Evolutionary conservation across 805 yeast genomes (phyloP), one percentile per base, ranked within the genome.

Genomic region (Metschnikowia peoriensis): DNA sequence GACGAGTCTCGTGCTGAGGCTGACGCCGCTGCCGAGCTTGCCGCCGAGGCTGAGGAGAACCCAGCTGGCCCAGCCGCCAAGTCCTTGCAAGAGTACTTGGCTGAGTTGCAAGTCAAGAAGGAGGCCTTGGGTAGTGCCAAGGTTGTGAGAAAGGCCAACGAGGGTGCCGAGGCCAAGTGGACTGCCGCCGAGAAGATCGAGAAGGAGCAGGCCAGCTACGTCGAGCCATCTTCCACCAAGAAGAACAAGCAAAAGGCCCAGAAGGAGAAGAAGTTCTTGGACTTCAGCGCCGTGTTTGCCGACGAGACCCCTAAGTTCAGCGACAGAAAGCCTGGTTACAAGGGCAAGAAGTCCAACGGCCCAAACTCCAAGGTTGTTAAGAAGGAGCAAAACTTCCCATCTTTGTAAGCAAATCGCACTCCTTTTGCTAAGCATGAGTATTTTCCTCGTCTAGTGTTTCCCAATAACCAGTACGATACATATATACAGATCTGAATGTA

Each of bases 41-140:
- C 58, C 37, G 69, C 61, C 46, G 76, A 67, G 57, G 76, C 69
- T 49, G 73, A 60, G 35, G 79, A 70, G 55, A 79, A 68, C 54
- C 79, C 76, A 53, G 79, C 79, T 59, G 80, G 78, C 58, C 76
- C 75, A 65, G 73, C 79, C 48, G 72, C 73, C 69, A 84, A 83
- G 78, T 86, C 97, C 54, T 84, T 89, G 67, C 90, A 85, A 66
- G 96, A 91, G 67, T 93, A 88, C 86, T 83, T 90, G 71, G 84
- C 84, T 65, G 90, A 86, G 75, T 72, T 77, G 67, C 70, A 77
- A 66, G 66, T 74, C 56, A 70, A 77, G 61, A 77, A 74, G 63
- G 69, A 70, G 47, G 70, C 71, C 50, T 72, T 76, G 61, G 71
- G 61, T 34, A 66, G 68, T 45, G 61, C 66, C 51, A 69, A 69